Conservation (phyloP, 164 flowering plant species). For the Liriodendron chinense region DNA sequence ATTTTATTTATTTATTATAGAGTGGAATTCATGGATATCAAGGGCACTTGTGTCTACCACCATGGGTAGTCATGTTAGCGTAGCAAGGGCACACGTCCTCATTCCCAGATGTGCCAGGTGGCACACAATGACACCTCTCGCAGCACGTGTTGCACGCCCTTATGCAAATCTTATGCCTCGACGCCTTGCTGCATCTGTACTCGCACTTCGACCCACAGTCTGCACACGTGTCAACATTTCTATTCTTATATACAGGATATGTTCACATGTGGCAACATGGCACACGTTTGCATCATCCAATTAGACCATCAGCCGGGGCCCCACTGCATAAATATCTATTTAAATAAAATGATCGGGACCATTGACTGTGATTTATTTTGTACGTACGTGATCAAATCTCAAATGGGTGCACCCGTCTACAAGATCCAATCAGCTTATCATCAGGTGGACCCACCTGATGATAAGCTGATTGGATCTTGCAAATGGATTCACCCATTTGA, state of each 20-base stretch:
- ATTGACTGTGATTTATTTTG: not conserved
- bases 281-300: not conserved
- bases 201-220: constrained; percentile 41
- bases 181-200: constrained; percentile 48
- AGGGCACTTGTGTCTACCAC: constrained; percentile 49
- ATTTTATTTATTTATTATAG: not conserved
- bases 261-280: not conserved
- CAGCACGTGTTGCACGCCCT: constrained; percentile 67
- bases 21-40: constrained; percentile 3
- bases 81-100: constrained; percentile 55
- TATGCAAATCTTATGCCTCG: constrained; percentile 49
- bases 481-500: no score
- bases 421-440: no score
- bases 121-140: constrained; percentile 60
- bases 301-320: not conserved
- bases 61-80: constrained; percentile 49
- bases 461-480: no score
- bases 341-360: not conserved
- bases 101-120: constrained; percentile 59
- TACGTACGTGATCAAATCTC: not conserved
- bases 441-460: no score
- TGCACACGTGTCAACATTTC: constrained; percentile 12
- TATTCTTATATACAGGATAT: not conserved
- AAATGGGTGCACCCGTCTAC: no score
- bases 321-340: not conserved